A percentile compares a stretch with the other conserved stretches of the same genome.
Conservation (phyloP, 2,329 filamentous ascomycete species). For the Colletotrichum higginsianum region DNA sequence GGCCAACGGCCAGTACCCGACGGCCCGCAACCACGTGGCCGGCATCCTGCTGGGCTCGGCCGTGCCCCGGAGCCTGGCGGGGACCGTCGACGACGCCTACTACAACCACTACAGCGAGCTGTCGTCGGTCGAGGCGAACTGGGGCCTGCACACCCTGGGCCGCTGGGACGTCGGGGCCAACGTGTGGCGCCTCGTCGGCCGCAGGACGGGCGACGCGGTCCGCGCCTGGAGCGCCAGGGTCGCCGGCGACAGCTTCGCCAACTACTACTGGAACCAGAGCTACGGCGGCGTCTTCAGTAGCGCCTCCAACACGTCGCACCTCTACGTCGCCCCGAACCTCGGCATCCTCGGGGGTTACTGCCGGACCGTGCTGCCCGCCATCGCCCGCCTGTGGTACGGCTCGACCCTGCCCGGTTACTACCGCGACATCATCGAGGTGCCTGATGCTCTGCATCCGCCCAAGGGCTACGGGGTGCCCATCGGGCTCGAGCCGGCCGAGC, state of each 20-base stretch:
- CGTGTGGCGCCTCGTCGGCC: constrained; percentile 73
- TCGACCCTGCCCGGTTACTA: constrained; percentile 60
- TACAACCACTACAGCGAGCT: constrained; percentile 82
- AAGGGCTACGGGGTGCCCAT: constrained; percentile 50
- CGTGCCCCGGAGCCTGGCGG: constrained; percentile 72
- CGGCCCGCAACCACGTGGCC: constrained; percentile 76
- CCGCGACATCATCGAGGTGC: constrained; percentile 54
- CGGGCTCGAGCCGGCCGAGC: background rate
- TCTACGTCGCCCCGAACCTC: constrained; percentile 54
- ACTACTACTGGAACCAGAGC: constrained; percentile 67
- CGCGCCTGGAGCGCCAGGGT: constrained; percentile 54
- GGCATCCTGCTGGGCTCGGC: constrained; percentile 82
- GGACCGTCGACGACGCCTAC: constrained; percentile 78
- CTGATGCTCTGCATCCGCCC: constrained; percentile 62
- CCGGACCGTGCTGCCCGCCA: background rate
- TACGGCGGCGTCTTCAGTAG: constrained; percentile 66
- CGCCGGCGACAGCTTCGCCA: constrained; percentile 51
- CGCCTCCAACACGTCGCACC: constrained; percentile 36
- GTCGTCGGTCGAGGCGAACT: constrained; percentile 63
- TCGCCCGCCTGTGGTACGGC: constrained; percentile 53
- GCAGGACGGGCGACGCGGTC: constrained; percentile 70
- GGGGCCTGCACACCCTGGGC: constrained; percentile 70
- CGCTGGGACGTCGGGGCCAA: constrained; percentile 82
- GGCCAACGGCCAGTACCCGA: constrained; percentile 78
- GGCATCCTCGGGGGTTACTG: background rate